These are phyloP conservation scores for Xylaria sp. DNA, from an alignment of 495 filamentous ascomycete species.

Conservation along the genomic window DNA sequence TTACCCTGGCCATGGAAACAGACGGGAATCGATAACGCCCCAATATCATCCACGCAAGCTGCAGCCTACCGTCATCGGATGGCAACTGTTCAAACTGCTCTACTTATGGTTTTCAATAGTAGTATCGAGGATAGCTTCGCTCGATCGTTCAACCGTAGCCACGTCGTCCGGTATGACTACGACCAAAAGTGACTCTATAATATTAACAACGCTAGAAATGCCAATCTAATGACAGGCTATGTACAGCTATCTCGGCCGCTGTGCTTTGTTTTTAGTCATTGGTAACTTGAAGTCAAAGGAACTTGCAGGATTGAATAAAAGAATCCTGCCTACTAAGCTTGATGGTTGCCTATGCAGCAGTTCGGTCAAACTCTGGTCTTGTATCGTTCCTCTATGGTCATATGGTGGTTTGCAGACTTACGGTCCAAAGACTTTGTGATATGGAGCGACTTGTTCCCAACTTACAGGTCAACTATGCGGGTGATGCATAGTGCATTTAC, in stretches of 20 bases:
- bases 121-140: not conserved
- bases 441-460: constrained; percentile 1
- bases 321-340: not conserved
- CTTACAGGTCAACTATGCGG: constrained; percentile 17
- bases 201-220: not conserved
- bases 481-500: constrained; percentile 19
- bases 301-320: not conserved
- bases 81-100: not conserved
- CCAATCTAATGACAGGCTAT: not conserved
- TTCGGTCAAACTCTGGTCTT: constrained; percentile 5
- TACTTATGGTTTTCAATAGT: not conserved
- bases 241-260: not conserved
- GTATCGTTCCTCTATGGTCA: not conserved
- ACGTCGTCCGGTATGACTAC: not conserved
- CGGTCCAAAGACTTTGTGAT: not conserved
- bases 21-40: not conserved
- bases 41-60: not conserved
- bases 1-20: not conserved
- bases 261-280: not conserved
- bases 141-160: not conserved
- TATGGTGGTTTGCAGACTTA: not conserved
- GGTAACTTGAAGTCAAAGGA: not conserved
- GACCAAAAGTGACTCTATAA: not conserved
- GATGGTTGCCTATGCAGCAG: not conserved
- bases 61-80: not conserved